Evolutionary conservation across 2,329 filamentous ascomycete species (phyloP), one percentile per base, ranked within the genome.

Genomic region (Sporothrix pseudoabietina): DNA sequence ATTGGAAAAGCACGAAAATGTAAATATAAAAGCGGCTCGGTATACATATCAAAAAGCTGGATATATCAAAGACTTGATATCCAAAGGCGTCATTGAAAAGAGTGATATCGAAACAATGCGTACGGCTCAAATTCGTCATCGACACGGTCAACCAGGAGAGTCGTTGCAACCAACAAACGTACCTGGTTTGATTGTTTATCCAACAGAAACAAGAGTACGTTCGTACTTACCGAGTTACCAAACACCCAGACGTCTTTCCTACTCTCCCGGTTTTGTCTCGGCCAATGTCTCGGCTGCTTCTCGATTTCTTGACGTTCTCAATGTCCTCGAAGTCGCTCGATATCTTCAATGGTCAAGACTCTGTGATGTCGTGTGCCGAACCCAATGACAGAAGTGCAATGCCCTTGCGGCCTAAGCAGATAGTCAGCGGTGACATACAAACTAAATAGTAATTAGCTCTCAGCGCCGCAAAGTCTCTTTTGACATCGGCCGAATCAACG

Each of bases 401-500:
- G 26, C 14, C 14, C 30, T 59, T 59, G 55, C 55, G 55, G 55
- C 55, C 55, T n/a, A 55, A 55, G 30, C 32, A 35, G 32, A 55
- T n/a, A 39, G 30, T 61, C 52, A 12, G 14, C n/a, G 4, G 30
- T 8, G 8, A 35, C 35, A 26, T 26, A 26, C 26, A 26, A 47
- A 30, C 7, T 30, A 30, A 16, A 30, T 47, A 39, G n/a, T 30
- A 30, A 16, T 47, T 47, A 39, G n/a, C 6, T 47, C 39, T 66
- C 9, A 47, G 30, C 39, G 61, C n/a, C 12, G 7, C n/a, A 12
- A 19, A 47, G 41, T 44, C 61, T 12, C 16, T 19, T 19, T 41
- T 63, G 19, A 63, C 57, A 47, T 16, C 66, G 22, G 39, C 65
- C 44, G 57, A 63, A 63, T 52, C 55, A 71, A 71, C 69, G 57